Base-by-base conservation (phyloP, 495 filamentous ascomycete genomes). In the Penicillium ucsense region DNA sequence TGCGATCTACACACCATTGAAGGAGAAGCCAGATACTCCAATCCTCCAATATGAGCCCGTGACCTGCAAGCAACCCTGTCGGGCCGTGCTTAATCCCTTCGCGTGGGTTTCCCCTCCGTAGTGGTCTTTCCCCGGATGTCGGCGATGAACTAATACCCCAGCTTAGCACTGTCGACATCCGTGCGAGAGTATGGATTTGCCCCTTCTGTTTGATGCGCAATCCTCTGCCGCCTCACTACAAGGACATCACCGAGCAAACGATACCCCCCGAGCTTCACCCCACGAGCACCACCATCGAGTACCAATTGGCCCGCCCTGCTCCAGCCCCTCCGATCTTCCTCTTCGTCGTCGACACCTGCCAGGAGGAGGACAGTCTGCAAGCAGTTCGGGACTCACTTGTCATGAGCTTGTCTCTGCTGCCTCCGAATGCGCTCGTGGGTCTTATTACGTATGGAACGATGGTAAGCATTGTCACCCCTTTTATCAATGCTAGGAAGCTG, bases 131-230 rank as follows among this genome's bases (percentile, higher is more conserved):
- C 31, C 35, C 47, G 27, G 38, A 40, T 31, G 6, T 43, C 43
- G 20, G 38, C 29, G 29, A 40, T 49, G 11, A 46, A 43, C 63
- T 69, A 49, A 70, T 50, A 43, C 20, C 12, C 42, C 28, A 27
- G 12, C 36, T 20, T 56, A 96, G 92, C 68, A 89, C 92, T 63
- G 91, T 99, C 48, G 94, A 99, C 69, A 82, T 88, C 56, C 86
- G 94, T 49, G 92, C 89, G 52, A 81, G 89, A 43, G 79, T 97
- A 49, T 99, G 94, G 94, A 95, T 96, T 56, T 99, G 94, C 60
- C 94, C 94, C 5, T 99, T 97, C 73, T 99, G 94, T 67, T 78
- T 97, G 11, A 89, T 88, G 68, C 82, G 94, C 63, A 99, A 99
- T 63, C 82, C 84, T 41, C 82, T 99, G 32, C 94, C 94, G 46